Evolutionary conservation across 2,329 filamentous ascomycete species (phyloP).

Genomic region (Alternaria tenuissima): DNA sequence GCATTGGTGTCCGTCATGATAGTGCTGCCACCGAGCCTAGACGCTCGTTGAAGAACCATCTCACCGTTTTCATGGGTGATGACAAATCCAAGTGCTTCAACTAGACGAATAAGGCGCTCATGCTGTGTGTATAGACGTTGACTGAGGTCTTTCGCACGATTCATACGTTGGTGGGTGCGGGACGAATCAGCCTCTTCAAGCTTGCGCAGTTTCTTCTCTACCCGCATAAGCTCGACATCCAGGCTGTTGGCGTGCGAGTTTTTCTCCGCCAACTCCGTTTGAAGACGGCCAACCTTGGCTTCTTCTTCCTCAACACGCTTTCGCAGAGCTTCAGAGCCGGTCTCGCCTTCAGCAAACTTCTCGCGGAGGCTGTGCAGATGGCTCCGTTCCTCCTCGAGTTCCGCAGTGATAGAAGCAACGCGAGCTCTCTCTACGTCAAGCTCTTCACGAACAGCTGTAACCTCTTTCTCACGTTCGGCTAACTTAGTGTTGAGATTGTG

Average conservation of each 20-base stretch:
- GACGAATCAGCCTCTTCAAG: slow-evolving; percentile 57
- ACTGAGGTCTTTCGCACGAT: slow-evolving; percentile 81
- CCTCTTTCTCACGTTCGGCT: slow-evolving; percentile 50
- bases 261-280: slow-evolving; percentile 75
- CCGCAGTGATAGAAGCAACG: slow-evolving; percentile 56
- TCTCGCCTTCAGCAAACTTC: slow-evolving; percentile 83
- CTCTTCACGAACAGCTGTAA: slow-evolving; percentile 52
- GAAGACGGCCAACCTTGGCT: slow-evolving; percentile 70
- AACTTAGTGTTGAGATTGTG: slow-evolving; percentile 47
- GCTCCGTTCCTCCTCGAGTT: slow-evolving; percentile 71
- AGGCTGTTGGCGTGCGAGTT: slow-evolving; percentile 78
- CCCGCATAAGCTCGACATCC: slow-evolving; percentile 75
- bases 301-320: slow-evolving; percentile 80
- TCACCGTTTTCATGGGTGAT: slow-evolving; percentile 75
- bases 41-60: slow-evolving; percentile 78
- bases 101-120: slow-evolving; percentile 79
- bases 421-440: slow-evolving; percentile 59
- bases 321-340: slow-evolving; percentile 79
- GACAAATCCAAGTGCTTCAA: slow-evolving; percentile 87
- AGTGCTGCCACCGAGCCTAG: slow-evolving; percentile 62
- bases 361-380: slow-evolving; percentile 74
- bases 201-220: slow-evolving; percentile 70
- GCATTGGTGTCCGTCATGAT: slow-evolving; percentile 51
- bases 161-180: slow-evolving; percentile 74
- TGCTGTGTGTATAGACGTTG: slow-evolving; percentile 84